Conservation (phyloP, 805 yeast species). For the Kockiozyma suomiensis region DNA sequence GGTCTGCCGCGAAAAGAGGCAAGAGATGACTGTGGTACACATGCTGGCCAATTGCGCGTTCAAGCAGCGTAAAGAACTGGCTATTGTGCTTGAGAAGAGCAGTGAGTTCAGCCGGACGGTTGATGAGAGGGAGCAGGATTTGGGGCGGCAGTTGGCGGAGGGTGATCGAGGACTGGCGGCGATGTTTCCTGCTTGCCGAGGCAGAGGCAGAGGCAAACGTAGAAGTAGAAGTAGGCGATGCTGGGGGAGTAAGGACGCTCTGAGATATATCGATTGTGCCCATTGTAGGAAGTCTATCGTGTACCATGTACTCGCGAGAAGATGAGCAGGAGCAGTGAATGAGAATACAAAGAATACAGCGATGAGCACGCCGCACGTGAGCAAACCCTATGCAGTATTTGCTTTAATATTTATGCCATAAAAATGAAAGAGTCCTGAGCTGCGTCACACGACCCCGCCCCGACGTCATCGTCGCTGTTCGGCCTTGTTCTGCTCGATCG, state of each 20-base stretch:
- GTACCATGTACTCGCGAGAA: too few species aligned
- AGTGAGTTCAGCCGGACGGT: slow-evolving; percentile 28
- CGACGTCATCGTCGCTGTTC: slow-evolving; percentile 13
- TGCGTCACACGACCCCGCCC: slow-evolving; percentile 20
- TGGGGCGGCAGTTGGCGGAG: slow-evolving; percentile 27
- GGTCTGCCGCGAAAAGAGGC: slow-evolving; percentile 16
- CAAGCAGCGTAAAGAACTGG: slow-evolving; percentile 22
- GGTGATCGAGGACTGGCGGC: slow-evolving; percentile 18
- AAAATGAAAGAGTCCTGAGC: neutral
- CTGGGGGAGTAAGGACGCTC: too few species aligned
- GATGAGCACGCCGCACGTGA: too few species aligned
- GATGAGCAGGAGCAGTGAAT: too few species aligned
- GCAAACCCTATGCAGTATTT: neutral
- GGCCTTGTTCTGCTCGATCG: slow-evolving; percentile 7
- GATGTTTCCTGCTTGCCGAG: too few species aligned
- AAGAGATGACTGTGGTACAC: slow-evolving; percentile 19
- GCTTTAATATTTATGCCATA: neutral
- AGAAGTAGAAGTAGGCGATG: too few species aligned
- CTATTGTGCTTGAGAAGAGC: slow-evolving; percentile 17
- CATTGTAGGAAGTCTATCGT: too few species aligned
- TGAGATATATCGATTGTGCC: too few species aligned
- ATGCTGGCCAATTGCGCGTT: slow-evolving; percentile 20
- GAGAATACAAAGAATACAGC: too few species aligned
- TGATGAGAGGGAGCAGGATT: slow-evolving; percentile 29
- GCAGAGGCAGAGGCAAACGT: too few species aligned